phyloP scores from a whole-genome alignment of 371 early-diverging fungal genomes.

The Mucor sp. region DNA sequence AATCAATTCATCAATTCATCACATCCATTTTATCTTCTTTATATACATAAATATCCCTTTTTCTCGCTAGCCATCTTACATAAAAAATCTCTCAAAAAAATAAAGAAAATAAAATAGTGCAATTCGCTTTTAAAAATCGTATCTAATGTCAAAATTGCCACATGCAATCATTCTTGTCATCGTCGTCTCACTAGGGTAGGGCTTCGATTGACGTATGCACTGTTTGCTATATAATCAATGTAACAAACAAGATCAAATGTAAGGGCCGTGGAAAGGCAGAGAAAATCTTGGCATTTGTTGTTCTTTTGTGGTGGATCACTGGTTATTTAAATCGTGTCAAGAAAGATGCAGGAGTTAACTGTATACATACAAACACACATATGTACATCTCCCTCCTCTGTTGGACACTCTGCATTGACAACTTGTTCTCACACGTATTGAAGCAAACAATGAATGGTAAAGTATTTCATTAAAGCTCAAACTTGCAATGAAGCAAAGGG shows the following conservation, averaged over 20 bases:
- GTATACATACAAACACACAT: neutral
- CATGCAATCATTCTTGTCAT: neutral
- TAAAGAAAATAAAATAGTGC: neutral
- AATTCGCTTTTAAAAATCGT: neutral
- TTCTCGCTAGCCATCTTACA: neutral
- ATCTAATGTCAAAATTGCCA: neutral
- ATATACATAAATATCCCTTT: neutral
- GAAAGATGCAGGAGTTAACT: neutral
- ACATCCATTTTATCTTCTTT: neutral
- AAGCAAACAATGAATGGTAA: neutral
- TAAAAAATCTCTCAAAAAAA: neutral
- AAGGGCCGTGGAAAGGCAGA: neutral
- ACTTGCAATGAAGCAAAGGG: no score
- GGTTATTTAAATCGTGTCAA: neutral
- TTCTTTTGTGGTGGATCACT: neutral
- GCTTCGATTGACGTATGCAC: neutral
- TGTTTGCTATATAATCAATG: neutral
- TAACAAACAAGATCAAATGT: neutral
- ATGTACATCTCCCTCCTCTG: neutral
- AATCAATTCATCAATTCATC: neutral
- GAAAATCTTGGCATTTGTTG: neutral
- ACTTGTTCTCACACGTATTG: neutral
- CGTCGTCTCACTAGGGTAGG: neutral
- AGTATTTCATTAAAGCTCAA: neutral
- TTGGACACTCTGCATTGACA: neutral